These are phyloP conservation scores for Catharanthus roseus DNA, from an alignment of 257 asterid species.

Conservation along the genomic window DNA sequence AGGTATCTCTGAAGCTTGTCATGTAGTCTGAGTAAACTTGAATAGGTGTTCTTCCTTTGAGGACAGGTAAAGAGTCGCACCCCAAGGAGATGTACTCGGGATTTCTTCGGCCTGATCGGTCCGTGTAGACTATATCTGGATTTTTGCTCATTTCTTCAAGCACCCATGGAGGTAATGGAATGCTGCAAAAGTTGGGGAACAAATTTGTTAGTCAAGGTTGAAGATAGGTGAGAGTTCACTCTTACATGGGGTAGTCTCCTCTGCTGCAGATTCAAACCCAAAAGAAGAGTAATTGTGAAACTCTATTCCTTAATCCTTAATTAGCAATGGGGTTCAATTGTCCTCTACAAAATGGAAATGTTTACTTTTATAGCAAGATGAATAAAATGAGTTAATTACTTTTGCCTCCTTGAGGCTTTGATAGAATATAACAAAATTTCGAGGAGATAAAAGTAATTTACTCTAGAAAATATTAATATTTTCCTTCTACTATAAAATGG, in stretches of 20 bases:
- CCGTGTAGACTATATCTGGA: conserved; percentile 86
- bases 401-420: too few relatives aligned
- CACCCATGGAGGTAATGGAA: conserved; percentile 95
- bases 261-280: too few relatives aligned
- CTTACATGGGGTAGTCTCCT: not conserved
- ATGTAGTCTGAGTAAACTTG: conserved; percentile 83
- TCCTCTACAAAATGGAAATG: too few relatives aligned
- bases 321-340: too few relatives aligned
- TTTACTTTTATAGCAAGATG: too few relatives aligned
- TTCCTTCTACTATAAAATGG: too few relatives aligned
- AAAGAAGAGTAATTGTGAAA: not conserved
- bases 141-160: conserved; percentile 88
- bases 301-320: not conserved
- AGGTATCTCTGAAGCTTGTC: conserved; percentile 73
- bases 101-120: conserved; percentile 75
- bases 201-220: not conserved
- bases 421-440: too few relatives aligned
- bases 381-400: too few relatives aligned
- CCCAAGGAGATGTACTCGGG: conserved; percentile 91
- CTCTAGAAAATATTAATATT: too few relatives aligned
- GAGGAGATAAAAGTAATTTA: too few relatives aligned
- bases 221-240: not conserved
- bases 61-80: conserved; percentile 72
- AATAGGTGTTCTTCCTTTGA: conserved; percentile 87
- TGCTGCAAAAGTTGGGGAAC: conserved; percentile 42